A percentile compares a stretch with the other conserved stretches of the same genome.
Conservation (phyloP, 805 yeast species). For the Candida maltosa region DNA sequence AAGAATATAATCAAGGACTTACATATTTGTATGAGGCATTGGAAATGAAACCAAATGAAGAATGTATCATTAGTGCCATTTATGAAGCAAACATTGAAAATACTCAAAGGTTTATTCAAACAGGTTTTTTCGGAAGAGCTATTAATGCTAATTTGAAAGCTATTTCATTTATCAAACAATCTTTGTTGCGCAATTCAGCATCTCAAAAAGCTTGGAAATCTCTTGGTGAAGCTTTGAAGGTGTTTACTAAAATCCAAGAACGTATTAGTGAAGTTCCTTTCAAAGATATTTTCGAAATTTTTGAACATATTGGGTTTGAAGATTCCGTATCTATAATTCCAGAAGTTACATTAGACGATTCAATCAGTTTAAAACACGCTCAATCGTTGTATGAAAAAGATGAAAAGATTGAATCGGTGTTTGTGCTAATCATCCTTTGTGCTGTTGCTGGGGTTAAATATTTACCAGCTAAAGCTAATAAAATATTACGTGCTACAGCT, state of each 20-base stretch:
- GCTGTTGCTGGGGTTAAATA: constrained; percentile 42
- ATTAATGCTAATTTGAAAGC: constrained; percentile 45
- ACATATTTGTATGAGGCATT: constrained; percentile 42
- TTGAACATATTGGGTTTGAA: constrained; percentile 11
- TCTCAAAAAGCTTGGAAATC: constrained; percentile 67
- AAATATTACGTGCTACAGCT: constrained; percentile 50
- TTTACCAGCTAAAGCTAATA: constrained; percentile 36
- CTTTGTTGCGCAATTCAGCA: constrained; percentile 29
- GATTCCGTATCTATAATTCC: constrained; percentile 12
- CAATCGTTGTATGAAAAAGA: constrained; percentile 14
- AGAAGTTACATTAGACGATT: constrained; percentile 2
- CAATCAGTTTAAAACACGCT: constrained; percentile 14
- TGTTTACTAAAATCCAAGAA: constrained; percentile 56
- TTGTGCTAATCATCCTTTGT: constrained; percentile 41
- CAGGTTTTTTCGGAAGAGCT: constrained; percentile 71
- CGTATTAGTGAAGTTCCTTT: constrained; percentile 49
- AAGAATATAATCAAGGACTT: constrained; percentile 64
- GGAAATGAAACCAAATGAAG: constrained; percentile 43
- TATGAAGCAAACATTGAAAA: constrained; percentile 56
- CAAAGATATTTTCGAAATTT: constrained; percentile 17
- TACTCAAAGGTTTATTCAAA: constrained; percentile 46
- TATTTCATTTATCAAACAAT: constrained; percentile 38
- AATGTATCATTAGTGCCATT: constrained; percentile 45
- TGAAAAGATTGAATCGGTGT: constrained; percentile 27
- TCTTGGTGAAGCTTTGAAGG: constrained; percentile 52